phyloP scores from a whole-genome alignment of 371 early-diverging fungal genomes.

The Lichtheimia hyalospora region DNA sequence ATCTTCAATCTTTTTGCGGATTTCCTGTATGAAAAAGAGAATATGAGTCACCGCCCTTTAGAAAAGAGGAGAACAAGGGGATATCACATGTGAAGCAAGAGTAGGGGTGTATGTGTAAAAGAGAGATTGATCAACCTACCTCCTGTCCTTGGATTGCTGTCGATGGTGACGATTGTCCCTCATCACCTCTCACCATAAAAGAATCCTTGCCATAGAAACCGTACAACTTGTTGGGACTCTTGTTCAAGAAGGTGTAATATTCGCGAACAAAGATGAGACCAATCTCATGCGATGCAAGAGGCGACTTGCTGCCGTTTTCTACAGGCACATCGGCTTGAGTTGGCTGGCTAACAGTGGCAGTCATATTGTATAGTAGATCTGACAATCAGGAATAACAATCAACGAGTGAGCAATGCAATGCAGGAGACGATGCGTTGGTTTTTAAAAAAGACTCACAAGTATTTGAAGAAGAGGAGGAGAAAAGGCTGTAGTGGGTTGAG shows the following conservation, averaged over 20 bases:
- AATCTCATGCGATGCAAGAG: slow-evolving; percentile 64
- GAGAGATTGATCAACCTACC: slow-evolving; percentile 15
- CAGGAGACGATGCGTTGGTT: too few species aligned
- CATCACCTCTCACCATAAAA: slow-evolving; percentile 77
- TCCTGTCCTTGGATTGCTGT: slow-evolving; percentile 35
- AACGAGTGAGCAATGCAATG: too few species aligned
- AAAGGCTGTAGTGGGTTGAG: too few species aligned
- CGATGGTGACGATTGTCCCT: slow-evolving; percentile 60
- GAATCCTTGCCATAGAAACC: slow-evolving; percentile 88
- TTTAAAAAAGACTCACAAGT: too few species aligned
- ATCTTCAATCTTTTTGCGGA: slow-evolving; percentile 73
- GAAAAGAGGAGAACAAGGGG: too few species aligned
- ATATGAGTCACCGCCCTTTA: background rate
- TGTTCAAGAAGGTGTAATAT: slow-evolving; percentile 92
- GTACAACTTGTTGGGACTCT: slow-evolving; percentile 81
- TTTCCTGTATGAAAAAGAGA: slow-evolving; percentile 59
- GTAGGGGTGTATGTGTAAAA: too few species aligned
- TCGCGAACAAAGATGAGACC: slow-evolving; percentile 95
- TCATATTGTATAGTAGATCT: slow-evolving; percentile 12
- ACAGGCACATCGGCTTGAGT: slow-evolving; percentile 10
- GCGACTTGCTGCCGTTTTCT: slow-evolving; percentile 13
- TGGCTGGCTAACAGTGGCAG: slow-evolving; percentile 26
- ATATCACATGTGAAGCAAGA: too few species aligned
- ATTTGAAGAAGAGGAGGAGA: too few species aligned
- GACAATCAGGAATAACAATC: too few species aligned